Conservation (phyloP, 2,329 filamentous ascomycete genomes). For the Cucurbitaria berberidis region DNA sequence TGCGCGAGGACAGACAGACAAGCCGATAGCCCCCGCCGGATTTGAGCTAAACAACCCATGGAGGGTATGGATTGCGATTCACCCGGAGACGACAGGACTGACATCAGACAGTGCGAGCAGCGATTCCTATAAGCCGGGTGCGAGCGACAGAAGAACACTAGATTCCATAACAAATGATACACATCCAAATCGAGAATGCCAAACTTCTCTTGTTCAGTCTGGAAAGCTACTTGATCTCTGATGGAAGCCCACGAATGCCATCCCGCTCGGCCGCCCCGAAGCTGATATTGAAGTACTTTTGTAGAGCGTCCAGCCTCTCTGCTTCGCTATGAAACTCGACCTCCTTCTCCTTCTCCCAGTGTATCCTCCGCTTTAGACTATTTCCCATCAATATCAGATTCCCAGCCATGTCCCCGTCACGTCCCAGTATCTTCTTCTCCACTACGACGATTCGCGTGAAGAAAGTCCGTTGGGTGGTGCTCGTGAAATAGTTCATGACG, state of each 20-base stretch:
- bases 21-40: slow-evolving; percentile 62
- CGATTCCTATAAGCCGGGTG: slow-evolving; percentile 41
- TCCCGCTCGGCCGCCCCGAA: slow-evolving; percentile 47
- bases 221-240: slow-evolving; percentile 39
- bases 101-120: slow-evolving; percentile 45
- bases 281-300: slow-evolving; percentile 53
- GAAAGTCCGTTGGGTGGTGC: slow-evolving; percentile 38
- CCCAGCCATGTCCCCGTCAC: slow-evolving; percentile 45
- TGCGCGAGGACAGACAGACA: slow-evolving; percentile 66
- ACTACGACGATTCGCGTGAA: slow-evolving; percentile 41
- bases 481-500: slow-evolving; percentile 45
- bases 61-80: slow-evolving; percentile 59
- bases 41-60: slow-evolving; percentile 73
- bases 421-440: slow-evolving; percentile 60
- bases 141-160: slow-evolving; percentile 6
- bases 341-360: slow-evolving; percentile 51
- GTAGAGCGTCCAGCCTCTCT: slow-evolving; percentile 52
- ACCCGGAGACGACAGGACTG: slow-evolving; percentile 20
- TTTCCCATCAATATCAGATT: slow-evolving; percentile 52
- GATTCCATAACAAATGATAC: slow-evolving; percentile 19
- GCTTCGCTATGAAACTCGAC: slow-evolving; percentile 51
- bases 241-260: slow-evolving; percentile 45
- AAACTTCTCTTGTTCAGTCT: slow-evolving; percentile 3
- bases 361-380: slow-evolving; percentile 54
- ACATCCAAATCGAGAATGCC: slow-evolving; percentile 21